These are phyloP conservation scores for Diaporthe velutina DNA, from an alignment of 2,329 filamentous ascomycete genomes.

Conservation along the genomic window DNA sequence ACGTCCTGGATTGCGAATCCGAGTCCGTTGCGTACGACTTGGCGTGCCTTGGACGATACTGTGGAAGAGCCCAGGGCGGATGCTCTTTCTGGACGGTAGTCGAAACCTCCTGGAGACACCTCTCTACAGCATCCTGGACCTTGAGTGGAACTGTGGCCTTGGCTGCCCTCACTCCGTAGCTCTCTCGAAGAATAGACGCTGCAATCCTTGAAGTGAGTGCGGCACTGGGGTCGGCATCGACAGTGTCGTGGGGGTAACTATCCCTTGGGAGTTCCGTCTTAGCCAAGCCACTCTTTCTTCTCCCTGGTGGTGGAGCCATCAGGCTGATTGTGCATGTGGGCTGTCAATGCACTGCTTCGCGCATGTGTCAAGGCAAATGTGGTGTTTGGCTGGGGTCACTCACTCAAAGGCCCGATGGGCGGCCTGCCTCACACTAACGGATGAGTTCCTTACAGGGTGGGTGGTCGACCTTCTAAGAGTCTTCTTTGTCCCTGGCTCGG, in stretches of 20 bases:
- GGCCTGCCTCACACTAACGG: not conserved
- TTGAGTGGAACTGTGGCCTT: not conserved
- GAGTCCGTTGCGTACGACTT: constrained; percentile 2
- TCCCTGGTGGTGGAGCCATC: constrained; percentile 37
- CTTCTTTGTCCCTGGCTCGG: constrained; percentile 16
- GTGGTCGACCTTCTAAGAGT: constrained; percentile 16
- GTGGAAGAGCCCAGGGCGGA: constrained; percentile 26
- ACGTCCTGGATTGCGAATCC: constrained; percentile 10
- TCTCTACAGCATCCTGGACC: constrained; percentile 23
- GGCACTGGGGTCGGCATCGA: constrained; percentile 37
- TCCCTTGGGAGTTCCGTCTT: constrained; percentile 23
- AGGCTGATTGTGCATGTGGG: constrained; percentile 21
- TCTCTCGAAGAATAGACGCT: constrained; percentile 32
- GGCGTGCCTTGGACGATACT: not conserved
- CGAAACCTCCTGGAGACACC: constrained; percentile 27
- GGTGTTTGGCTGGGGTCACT: not conserved
- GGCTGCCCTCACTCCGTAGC: constrained; percentile 24
- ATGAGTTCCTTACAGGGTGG: constrained; percentile 12
- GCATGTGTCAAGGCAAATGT: not conserved
- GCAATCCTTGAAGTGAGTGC: constrained; percentile 37
- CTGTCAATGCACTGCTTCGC: constrained; percentile 20
- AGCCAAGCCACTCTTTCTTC: constrained; percentile 29
- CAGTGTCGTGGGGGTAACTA: constrained; percentile 18
- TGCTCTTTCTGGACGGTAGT: constrained; percentile 14
- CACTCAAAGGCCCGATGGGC: constrained; percentile 24